These are phyloP conservation scores for Letharia columbiana DNA, from an alignment of 495 filamentous ascomycete genomes.

Conservation along the genomic window DNA sequence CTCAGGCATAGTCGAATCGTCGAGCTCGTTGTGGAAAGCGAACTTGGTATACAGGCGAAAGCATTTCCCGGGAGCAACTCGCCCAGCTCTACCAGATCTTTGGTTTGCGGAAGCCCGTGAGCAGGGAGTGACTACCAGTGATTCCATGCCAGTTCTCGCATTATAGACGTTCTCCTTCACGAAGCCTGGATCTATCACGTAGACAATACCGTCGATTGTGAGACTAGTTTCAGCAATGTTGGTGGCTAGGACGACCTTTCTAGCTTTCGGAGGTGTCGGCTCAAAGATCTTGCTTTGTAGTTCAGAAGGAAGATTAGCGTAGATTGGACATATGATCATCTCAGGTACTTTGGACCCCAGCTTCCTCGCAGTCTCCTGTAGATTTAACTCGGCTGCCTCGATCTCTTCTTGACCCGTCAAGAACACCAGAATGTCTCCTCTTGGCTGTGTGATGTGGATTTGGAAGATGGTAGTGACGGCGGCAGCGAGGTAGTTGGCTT, in stretches of 20 bases:
- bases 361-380: conserved; percentile 72
- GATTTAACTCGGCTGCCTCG: conserved; percentile 70
- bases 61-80: conserved; percentile 88
- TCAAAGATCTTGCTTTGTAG: conserved; percentile 85
- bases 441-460: conserved; percentile 81
- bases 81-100: conserved; percentile 81
- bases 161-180: conserved; percentile 96
- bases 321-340: conserved; percentile 80
- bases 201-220: conserved; percentile 86
- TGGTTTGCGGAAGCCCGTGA: conserved; percentile 94
- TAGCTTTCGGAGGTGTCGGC: conserved; percentile 67
- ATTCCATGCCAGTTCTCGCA: conserved; percentile 85
- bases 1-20: conserved; percentile 87
- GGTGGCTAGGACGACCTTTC: conserved; percentile 81
- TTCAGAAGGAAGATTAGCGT: conserved; percentile 80
- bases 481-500: conserved; percentile 89
- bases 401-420: conserved; percentile 89
- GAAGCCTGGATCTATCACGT: conserved; percentile 86
- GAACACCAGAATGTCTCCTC: conserved; percentile 86
- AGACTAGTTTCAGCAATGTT: conserved; percentile 87
- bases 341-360: conserved; percentile 76
- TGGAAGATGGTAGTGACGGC: conserved; percentile 92
- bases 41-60: conserved; percentile 94
- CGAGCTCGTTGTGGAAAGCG: conserved; percentile 89
- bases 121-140: conserved; percentile 80